A percentile compares a stretch with the other conserved stretches of the same genome.
Evolutionary conservation across 2,329 filamentous ascomycete genomes (phyloP).

Genomic region (Apiospora malaysiana): DNA sequence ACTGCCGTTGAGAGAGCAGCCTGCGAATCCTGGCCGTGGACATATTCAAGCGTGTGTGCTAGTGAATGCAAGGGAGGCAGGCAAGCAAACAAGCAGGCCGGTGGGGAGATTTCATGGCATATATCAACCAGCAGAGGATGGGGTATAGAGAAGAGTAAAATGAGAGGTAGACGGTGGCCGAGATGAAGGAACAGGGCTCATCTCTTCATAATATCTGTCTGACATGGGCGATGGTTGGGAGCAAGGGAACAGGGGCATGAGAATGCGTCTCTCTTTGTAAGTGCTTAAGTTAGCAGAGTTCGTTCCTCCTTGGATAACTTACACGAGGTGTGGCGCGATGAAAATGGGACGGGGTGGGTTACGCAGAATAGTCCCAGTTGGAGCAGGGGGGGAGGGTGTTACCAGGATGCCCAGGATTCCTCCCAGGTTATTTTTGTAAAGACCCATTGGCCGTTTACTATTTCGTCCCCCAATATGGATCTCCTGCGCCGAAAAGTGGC

Average conservation of each 20-base stretch:
- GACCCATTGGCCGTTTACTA: constrained; percentile 12
- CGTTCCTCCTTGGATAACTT: background rate
- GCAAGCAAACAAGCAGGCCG: constrained; percentile 31
- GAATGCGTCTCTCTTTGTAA: constrained; percentile 16
- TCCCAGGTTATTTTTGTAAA: constrained; percentile 18
- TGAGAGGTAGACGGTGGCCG: constrained; percentile 8
- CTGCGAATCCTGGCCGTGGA: constrained; percentile 51
- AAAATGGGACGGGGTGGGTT: constrained; percentile 16
- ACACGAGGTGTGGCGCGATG: constrained; percentile 17
- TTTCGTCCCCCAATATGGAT: constrained; percentile 16
- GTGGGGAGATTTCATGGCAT: constrained; percentile 32
- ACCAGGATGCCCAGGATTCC: background rate
- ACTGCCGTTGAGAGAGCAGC: constrained; percentile 45
- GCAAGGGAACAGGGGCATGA: constrained; percentile 24
- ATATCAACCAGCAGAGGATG: constrained; percentile 13
- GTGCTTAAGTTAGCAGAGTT: background rate
- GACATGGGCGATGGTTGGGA: constrained; percentile 17
- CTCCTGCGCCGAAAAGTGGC: constrained; percentile 1
- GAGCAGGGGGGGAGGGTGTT: background rate
- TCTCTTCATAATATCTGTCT: constrained; percentile 13
- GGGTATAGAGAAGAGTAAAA: constrained; percentile 24
- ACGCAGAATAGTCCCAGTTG: constrained; percentile 12
- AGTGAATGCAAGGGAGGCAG: constrained; percentile 34
- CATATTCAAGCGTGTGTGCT: constrained; percentile 38
- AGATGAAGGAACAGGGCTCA: constrained; percentile 15